Evolutionary conservation across 352 stramenopile species (phyloP).

Genomic region (Albugo laibachii): DNA sequence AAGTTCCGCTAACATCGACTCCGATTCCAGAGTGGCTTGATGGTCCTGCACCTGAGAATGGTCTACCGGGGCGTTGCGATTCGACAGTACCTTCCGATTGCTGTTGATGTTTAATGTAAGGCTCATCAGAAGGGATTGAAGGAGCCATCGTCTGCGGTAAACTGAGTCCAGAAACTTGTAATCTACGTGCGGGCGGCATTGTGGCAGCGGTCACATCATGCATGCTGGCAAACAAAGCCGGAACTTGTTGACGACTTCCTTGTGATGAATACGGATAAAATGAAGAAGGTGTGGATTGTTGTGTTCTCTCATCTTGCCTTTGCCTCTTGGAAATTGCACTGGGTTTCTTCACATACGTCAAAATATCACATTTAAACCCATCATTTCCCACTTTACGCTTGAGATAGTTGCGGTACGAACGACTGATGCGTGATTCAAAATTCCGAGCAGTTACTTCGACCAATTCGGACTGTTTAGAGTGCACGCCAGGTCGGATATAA

Average conservation of each 20-base stretch:
- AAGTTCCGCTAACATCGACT: background rate
- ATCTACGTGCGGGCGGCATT: background rate
- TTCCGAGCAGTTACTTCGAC: slow-evolving; percentile 39
- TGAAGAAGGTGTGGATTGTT: no score
- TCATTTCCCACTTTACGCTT: slow-evolving; percentile 29
- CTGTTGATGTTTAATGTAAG: background rate
- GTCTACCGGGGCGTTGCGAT: background rate
- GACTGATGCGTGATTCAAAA: slow-evolving; percentile 44
- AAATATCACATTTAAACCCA: slow-evolving; percentile 43
- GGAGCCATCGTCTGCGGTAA: background rate
- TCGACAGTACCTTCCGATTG: background rate
- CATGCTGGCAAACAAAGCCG: background rate
- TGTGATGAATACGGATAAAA: background rate
- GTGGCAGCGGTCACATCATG: background rate
- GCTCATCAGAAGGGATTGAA: background rate
- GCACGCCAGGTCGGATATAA: slow-evolving; percentile 55
- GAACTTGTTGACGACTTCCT: background rate
- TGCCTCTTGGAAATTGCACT: slow-evolving; percentile 1
- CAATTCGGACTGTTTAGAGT: slow-evolving; percentile 68
- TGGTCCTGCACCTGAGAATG: no score
- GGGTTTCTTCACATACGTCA: slow-evolving; percentile 55
- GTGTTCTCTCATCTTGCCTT: background rate
- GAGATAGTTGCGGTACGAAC: slow-evolving; percentile 60
- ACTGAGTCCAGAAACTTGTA: no score
- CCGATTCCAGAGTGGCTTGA: no score